phyloP scores from a whole-genome alignment of 2,329 filamentous ascomycete species.

The Ploettnerulaceae sp. region DNA sequence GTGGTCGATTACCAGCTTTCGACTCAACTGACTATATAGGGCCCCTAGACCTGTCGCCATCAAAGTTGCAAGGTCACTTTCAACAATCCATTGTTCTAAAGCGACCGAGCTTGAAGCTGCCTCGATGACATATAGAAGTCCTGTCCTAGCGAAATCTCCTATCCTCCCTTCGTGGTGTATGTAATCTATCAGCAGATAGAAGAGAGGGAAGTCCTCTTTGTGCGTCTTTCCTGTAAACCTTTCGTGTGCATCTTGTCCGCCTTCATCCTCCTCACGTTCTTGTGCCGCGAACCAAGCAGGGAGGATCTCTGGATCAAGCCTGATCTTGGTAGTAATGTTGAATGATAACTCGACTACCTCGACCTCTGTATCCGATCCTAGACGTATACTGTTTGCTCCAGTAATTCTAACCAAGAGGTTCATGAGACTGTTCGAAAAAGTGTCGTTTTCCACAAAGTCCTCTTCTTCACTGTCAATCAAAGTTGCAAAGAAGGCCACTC shows the following conservation, averaged over 20 bases:
- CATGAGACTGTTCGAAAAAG: slow-evolving; percentile 83
- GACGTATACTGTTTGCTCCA: slow-evolving; percentile 65
- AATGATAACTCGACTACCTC: slow-evolving; percentile 91
- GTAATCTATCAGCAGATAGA: slow-evolving; percentile 93
- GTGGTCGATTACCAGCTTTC: slow-evolving; percentile 78
- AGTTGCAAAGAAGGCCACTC: slow-evolving; percentile 81
- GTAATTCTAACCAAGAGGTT: slow-evolving; percentile 78
- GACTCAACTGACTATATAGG: slow-evolving; percentile 60
- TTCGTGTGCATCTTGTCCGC: slow-evolving; percentile 46
- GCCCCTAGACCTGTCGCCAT: slow-evolving; percentile 95
- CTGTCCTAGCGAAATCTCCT: slow-evolving; percentile 92
- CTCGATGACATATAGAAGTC: slow-evolving; percentile 92
- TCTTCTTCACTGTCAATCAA: slow-evolving; percentile 96
- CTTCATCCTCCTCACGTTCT: slow-evolving; percentile 31
- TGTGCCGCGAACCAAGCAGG: slow-evolving; percentile 83
- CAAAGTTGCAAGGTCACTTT: slow-evolving; percentile 90
- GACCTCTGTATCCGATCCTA: slow-evolving; percentile 76
- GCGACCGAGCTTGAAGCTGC: slow-evolving; percentile 76
- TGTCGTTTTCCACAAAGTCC: slow-evolving; percentile 80
- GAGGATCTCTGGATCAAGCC: slow-evolving; percentile 79
- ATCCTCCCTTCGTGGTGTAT: slow-evolving; percentile 93
- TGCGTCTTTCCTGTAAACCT: slow-evolving; percentile 81
- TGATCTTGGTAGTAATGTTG: slow-evolving; percentile 93
- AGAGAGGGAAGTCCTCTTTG: slow-evolving; percentile 89
- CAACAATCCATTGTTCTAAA: slow-evolving; percentile 93